Evolutionary conservation across 495 filamentous ascomycete genomes (phyloP), one percentile per base, ranked within the genome.

Genomic region (Trichoderma virens): DNA sequence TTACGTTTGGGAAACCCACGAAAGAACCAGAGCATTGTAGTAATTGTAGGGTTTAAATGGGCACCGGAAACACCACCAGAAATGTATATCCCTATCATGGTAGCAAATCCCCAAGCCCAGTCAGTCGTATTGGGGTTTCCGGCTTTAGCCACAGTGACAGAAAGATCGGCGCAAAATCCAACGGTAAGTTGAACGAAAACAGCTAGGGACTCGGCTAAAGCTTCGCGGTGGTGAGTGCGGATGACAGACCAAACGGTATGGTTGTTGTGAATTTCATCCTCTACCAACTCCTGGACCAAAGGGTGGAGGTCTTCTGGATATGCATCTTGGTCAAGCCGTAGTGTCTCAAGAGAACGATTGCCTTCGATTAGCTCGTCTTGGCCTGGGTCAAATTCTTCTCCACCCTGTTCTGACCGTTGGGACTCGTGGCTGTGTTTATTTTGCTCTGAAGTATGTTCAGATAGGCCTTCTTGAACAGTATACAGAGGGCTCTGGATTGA

Each of bases 31-130:
- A 85, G 67, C 61, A 77, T 74, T 23, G 78, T 69, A 9, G 81
- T 83, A 28, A 84, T 75, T 25, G 71, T 71, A 0, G 81, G 82
- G 65, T 84, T 85, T 43, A 85, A 72, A 64, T 85, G 81, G 2
- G 80, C 81, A 62, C 81, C 81, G 1, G 81, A 84, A n/a, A 83
- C 74, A 65, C 80, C 81, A 73, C 81, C 80, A 30, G 73, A 79
- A 27, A 86, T 77, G 63, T 84, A 84, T 56, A 85, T 84, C 11
- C 75, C 83, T 51, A 84, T 77, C 83, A 85, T 85, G 32, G 79
- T 79, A 13, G 78, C 81, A 6, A 85, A 71, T 0, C 82, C 83
- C 82, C 82, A 86, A 9, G 78, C 76, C 80, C 79, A 83, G 23
- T 73, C 76, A 20, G 62, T 61, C 1, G 68, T 72, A 14, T 68